Conservation (phyloP, 345 rosid species). For the Citrus mangshanensis region DNA sequence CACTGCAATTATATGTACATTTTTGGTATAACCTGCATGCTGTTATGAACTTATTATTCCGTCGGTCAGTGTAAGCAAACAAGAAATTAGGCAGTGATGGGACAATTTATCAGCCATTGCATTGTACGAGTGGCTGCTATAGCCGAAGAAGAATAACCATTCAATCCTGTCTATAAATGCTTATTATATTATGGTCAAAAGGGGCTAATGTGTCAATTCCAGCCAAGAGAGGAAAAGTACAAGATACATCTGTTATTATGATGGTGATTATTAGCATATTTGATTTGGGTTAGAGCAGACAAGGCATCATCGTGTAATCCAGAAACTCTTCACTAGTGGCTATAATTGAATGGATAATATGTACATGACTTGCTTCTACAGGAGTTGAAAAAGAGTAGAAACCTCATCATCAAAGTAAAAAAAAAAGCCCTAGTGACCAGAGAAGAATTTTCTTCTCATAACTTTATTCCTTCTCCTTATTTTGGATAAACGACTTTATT, state of each 20-base stretch:
- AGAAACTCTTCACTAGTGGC: background rate
- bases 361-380: background rate
- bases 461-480: background rate
- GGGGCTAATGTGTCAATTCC: background rate
- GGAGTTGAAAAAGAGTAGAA: background rate
- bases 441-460: background rate
- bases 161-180: background rate
- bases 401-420: background rate
- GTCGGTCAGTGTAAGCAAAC: background rate
- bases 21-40: background rate
- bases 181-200: background rate
- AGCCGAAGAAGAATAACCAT: background rate
- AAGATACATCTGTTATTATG: background rate
- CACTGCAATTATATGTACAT: background rate
- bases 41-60: background rate
- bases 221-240: background rate
- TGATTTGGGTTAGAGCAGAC: background rate
- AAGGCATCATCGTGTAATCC: background rate
- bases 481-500: too few species aligned
- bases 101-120: background rate
- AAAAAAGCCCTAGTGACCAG: background rate
- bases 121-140: background rate
- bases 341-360: background rate
- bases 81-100: slow-evolving; percentile 6
- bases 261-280: background rate